Conservation (phyloP, 371 early-diverging fungal species). For the Fennellomyces sp. region DNA sequence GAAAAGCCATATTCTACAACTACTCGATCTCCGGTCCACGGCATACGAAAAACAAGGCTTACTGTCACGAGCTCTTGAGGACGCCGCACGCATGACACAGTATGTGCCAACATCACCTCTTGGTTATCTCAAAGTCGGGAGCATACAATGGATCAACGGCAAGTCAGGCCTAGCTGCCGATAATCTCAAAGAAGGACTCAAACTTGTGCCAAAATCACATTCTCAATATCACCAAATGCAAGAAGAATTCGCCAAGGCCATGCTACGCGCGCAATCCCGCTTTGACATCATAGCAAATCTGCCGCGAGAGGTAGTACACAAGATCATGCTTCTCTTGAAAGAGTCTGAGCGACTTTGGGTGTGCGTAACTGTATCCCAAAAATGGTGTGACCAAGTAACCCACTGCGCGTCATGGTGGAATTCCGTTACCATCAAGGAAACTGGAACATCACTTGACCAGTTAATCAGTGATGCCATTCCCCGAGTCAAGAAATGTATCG, state of each 20-base stretch:
- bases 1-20: not conserved
- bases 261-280: not conserved
- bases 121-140: not conserved
- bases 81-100: constrained; percentile 3
- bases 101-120: not conserved
- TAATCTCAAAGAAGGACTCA: not conserved
- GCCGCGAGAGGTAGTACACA: not conserved
- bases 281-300: not conserved
- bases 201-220: not conserved
- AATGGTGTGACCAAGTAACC: not conserved
- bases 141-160: not conserved
- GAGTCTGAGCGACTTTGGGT: no score
- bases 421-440: no score
- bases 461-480: no score
- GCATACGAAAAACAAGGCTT: not conserved
- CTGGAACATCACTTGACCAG: no score
- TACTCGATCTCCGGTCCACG: not conserved
- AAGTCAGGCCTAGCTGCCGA: not conserved
- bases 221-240: not conserved
- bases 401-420: no score
- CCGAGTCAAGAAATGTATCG: no score
- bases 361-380: no score
- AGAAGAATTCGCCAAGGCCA: not conserved
- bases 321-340: no score
- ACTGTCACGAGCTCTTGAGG: not conserved